These are phyloP conservation scores for Isabelozyma rhagii DNA, from an alignment of 805 yeast species.

Conservation along the genomic window DNA sequence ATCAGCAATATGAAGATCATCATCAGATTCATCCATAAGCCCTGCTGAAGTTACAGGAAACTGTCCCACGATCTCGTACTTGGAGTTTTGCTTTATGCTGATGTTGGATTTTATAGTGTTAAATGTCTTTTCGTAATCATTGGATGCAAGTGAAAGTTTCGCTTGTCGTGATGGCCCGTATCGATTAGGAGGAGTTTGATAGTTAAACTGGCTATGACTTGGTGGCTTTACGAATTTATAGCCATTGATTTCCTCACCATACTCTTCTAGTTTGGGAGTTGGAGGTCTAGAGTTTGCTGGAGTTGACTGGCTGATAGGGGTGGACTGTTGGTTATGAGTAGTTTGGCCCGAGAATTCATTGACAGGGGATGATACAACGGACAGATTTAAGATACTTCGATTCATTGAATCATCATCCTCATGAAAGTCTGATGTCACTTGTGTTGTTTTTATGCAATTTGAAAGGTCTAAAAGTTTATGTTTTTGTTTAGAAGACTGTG, in stretches of 20 bases:
- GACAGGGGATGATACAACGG: constrained; percentile 2
- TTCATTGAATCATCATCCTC: constrained; percentile 9
- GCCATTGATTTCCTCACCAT: constrained; percentile 39
- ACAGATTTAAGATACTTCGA: constrained; percentile 5
- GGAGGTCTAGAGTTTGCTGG: constrained; percentile 40
- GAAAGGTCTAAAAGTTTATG: constrained; percentile 26
- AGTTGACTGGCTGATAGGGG: constrained; percentile 42
- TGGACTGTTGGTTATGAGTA: constrained; percentile 13
- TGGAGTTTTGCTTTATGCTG: constrained; percentile 1
- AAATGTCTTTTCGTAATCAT: constrained; percentile 3
- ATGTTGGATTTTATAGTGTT: background rate
- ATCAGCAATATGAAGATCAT: constrained; percentile 34
- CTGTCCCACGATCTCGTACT: constrained; percentile 28
- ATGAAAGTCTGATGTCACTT: constrained; percentile 10
- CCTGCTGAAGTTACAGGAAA: constrained; percentile 28
- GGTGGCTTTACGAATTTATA: constrained; percentile 39
- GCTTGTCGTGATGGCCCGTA: constrained; percentile 10
- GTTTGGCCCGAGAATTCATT: constrained; percentile 1
- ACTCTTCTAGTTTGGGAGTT: constrained; percentile 19
- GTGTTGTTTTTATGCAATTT: constrained; percentile 26
- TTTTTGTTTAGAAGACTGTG: constrained; percentile 11
- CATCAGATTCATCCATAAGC: constrained; percentile 31
- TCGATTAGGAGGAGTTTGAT: constrained; percentile 14
- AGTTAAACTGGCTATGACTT: constrained; percentile 11
- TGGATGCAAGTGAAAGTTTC: constrained; percentile 21